Evolutionary conservation across 2,329 filamentous ascomycete species (phyloP).

Genomic region (Lachnellula subtilissima): DNA sequence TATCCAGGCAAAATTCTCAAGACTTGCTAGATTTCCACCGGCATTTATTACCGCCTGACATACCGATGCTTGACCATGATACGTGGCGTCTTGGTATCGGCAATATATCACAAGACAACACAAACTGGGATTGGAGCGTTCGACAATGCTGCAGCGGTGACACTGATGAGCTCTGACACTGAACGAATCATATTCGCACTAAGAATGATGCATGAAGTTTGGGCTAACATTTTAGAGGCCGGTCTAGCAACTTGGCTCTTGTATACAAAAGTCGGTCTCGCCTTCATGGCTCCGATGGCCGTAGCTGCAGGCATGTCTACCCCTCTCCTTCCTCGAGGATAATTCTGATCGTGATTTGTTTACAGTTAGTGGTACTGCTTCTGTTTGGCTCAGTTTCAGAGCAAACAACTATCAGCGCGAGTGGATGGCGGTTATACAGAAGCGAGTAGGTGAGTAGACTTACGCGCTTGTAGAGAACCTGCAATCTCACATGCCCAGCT

Average conservation of each 20-base stretch:
- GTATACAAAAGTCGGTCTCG: background rate
- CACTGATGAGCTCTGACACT: slow-evolving; percentile 23
- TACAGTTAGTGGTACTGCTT: no score
- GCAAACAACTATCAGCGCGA: background rate
- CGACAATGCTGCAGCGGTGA: slow-evolving; percentile 19
- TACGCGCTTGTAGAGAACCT: no score
- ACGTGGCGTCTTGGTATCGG: slow-evolving; percentile 17
- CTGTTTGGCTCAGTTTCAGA: no score
- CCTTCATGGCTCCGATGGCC: background rate
- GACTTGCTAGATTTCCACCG: no score
- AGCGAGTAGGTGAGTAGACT: background rate
- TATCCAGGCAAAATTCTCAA: no score
- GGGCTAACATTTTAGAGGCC: slow-evolving; percentile 5
- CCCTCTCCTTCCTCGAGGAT: background rate
- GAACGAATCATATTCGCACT: slow-evolving; percentile 4
- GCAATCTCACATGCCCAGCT: background rate
- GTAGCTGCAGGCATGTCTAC: background rate
- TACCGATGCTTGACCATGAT: slow-evolving; percentile 8
- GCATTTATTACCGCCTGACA: no score
- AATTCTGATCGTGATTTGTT: no score
- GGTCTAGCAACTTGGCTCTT: slow-evolving; percentile 7
- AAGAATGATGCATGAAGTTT: slow-evolving; percentile 18
- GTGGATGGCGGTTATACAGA: background rate
- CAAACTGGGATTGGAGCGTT: slow-evolving; percentile 12
- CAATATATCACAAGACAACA: slow-evolving; percentile 21